These are phyloP conservation scores for Diaporthe citri DNA, from an alignment of 2,329 filamentous ascomycete genomes.

Conservation along the genomic window DNA sequence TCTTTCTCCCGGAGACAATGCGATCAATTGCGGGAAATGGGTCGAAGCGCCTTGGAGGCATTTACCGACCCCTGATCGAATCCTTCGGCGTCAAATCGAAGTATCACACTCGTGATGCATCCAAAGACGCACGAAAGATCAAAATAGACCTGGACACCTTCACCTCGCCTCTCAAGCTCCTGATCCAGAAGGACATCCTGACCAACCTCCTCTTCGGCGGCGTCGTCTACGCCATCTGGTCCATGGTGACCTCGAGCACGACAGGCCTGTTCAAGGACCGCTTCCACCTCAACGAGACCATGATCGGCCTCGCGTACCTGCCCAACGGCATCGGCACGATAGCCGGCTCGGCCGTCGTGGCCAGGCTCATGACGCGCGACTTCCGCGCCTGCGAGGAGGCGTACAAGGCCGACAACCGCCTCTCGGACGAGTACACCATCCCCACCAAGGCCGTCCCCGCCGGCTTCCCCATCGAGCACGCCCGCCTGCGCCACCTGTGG, in stretches of 20 bases:
- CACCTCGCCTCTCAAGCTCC: constrained; percentile 52
- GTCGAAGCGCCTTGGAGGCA: constrained; percentile 42
- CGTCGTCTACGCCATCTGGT: constrained; percentile 49
- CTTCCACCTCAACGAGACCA: constrained; percentile 44
- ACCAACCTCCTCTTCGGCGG: constrained; percentile 55
- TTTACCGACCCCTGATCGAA: constrained; percentile 44
- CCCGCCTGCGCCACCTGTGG: constrained; percentile 54
- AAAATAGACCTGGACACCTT: constrained; percentile 49
- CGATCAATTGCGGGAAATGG: constrained; percentile 45
- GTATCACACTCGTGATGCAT: constrained; percentile 39
- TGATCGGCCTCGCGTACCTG: constrained; percentile 46
- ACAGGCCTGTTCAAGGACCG: constrained; percentile 51
- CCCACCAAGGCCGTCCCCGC: constrained; percentile 44
- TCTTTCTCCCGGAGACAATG: constrained; percentile 47
- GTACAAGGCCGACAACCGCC: constrained; percentile 47
- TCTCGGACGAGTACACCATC: constrained; percentile 46
- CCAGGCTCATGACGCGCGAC: constrained; percentile 57
- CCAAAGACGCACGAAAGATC: constrained; percentile 31
- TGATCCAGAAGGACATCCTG: constrained; percentile 58
- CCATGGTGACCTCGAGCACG: constrained; percentile 60
- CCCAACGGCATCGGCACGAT: constrained; percentile 55
- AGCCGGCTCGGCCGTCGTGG: constrained; percentile 55
- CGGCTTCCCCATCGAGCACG: constrained; percentile 59
- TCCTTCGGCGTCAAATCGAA: constrained; percentile 36
- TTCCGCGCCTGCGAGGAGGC: constrained; percentile 47